phyloP scores from a whole-genome alignment of 345 rosid genomes.

The Noccaea caerulescens region DNA sequence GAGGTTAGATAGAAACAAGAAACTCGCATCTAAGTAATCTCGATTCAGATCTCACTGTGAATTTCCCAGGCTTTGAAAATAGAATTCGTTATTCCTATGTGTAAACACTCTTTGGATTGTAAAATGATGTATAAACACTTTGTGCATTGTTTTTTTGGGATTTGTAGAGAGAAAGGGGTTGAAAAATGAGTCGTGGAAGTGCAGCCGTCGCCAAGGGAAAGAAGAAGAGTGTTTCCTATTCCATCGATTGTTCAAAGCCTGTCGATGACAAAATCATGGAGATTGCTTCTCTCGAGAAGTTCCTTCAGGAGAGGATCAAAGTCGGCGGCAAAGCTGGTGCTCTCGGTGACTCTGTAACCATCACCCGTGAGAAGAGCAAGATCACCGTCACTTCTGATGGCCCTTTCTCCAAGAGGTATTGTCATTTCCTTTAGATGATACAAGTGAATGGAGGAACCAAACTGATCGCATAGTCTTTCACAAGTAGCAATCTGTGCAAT shows the following conservation, averaged over 20 bases:
- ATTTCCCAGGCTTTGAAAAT: neutral
- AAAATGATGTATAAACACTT: neutral
- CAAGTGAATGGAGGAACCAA: neutral
- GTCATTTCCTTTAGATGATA: neutral
- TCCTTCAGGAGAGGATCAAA: conserved; percentile 83
- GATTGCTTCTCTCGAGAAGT: conserved; percentile 76
- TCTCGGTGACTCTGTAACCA: conserved; percentile 61
- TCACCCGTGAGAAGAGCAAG: conserved; percentile 68
- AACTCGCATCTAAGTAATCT: neutral
- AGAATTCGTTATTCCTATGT: neutral
- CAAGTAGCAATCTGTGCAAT: neutral
- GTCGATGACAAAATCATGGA: conserved; percentile 61
- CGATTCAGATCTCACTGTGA: conserved; percentile 1
- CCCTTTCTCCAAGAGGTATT: conserved; percentile 76
- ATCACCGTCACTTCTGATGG: conserved; percentile 74
- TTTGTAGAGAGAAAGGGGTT: conserved; percentile 23
- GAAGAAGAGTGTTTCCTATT: conserved; percentile 49
- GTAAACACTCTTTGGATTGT: neutral
- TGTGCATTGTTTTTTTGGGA: neutral
- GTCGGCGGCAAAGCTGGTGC: conserved; percentile 87
- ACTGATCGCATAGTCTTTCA: neutral
- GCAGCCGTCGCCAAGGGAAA: conserved; percentile 49
- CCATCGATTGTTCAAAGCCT: conserved; percentile 50
- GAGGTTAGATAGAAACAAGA: conserved; percentile 14
- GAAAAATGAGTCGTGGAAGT: conserved; percentile 46